Evolutionary conservation across 306 rosid species (phyloP).

Genomic region (Comarum palustre): DNA sequence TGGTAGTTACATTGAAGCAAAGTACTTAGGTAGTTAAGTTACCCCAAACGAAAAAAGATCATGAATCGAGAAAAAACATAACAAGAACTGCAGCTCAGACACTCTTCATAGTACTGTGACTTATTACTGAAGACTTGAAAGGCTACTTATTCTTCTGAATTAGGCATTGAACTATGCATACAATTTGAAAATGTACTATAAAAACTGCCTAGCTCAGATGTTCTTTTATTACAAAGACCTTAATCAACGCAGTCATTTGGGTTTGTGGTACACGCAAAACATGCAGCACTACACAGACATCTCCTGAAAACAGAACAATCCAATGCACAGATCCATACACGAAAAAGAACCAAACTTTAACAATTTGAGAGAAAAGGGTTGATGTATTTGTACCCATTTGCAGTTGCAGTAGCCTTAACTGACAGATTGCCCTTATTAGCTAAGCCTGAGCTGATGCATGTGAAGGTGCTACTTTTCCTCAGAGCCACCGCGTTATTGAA

Average conservation of each 20-base stretch:
- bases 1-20: not conserved
- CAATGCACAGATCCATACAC: not conserved
- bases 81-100: not conserved
- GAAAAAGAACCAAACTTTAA: not conserved
- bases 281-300: not conserved
- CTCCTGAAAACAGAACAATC: not conserved
- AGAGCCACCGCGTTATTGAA: constrained; percentile 25
- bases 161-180: not conserved
- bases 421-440: constrained; percentile 30
- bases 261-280: not conserved
- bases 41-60: not conserved
- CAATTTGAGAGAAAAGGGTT: constrained; percentile 17
- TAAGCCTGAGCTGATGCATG: constrained; percentile 23
- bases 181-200: not conserved
- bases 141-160: not conserved
- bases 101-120: not conserved
- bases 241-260: not conserved
- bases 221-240: not conserved
- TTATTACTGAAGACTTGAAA: not conserved
- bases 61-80: not conserved
- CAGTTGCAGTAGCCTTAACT: constrained; percentile 30
- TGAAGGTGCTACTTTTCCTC: constrained; percentile 17
- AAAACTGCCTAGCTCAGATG: not conserved
- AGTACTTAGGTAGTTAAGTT: not conserved
- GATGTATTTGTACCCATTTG: constrained; percentile 41